Evolutionary conservation across 2,329 filamentous ascomycete genomes (phyloP).

Genomic region (Aureobasidium vineae): DNA sequence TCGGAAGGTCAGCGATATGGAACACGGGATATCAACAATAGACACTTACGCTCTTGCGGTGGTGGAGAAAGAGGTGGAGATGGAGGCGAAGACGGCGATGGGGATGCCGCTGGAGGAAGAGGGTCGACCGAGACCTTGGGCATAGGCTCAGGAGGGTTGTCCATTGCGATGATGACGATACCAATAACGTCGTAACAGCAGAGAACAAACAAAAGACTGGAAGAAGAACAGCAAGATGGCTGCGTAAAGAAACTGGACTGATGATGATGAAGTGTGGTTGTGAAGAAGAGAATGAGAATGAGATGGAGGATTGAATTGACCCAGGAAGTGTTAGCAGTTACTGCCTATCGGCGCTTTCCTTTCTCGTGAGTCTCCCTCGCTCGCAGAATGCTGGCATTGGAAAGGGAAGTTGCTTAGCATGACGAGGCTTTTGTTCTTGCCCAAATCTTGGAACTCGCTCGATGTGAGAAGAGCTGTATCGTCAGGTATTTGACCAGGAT

Average conservation of each 20-base stretch:
- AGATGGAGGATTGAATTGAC: neutral
- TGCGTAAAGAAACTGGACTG: neutral
- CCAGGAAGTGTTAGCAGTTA: neutral
- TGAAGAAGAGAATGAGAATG: neutral
- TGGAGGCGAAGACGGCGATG: neutral
- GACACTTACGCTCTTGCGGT: slow-evolving; percentile 12
- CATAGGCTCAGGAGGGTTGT: slow-evolving; percentile 25
- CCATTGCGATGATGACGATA: slow-evolving; percentile 18
- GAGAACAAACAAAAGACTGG: slow-evolving; percentile 7
- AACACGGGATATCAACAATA: neutral
- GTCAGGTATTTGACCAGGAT: neutral
- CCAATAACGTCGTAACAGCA: neutral
- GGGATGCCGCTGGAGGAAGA: slow-evolving; percentile 6
- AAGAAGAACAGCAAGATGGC: neutral
- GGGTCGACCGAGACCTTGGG: slow-evolving; percentile 22
- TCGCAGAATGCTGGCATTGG: neutral
- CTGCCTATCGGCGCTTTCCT: neutral
- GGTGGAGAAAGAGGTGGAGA: slow-evolving; percentile 9
- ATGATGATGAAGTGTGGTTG: slow-evolving; percentile 13
- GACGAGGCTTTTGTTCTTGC: neutral
- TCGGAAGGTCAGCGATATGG: neutral
- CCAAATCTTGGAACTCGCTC: neutral
- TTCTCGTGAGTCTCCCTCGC: too few relatives aligned
- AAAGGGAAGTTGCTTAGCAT: slow-evolving; percentile 1
- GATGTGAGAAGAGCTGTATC: neutral